Evolutionary conservation across 306 rosid species (phyloP), one percentile per base, ranked within the genome.

Genomic region (Herpetospermum pedunculosum): DNA sequence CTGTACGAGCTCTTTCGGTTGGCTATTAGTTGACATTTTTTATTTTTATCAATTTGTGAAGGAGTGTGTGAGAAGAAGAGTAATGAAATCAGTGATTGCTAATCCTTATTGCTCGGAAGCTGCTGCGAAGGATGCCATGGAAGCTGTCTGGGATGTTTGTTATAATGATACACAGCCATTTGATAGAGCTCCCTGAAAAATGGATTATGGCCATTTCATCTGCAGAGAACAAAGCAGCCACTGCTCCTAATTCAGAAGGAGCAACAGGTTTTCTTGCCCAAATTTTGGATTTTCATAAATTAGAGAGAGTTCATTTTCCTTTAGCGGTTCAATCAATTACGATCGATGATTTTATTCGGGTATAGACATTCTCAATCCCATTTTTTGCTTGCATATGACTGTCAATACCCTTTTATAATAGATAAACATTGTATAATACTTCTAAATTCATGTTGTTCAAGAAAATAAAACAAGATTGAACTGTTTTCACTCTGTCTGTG

Each of bases 61-160:
- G 98, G 97, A 89, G 15, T 91, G 96, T 41, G 80, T 94, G 77
- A 87, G 84, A 83, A 87, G 96, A 80, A 91, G 99, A 85, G 92
- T 88, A 55, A 69, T 91, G 95, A 63, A 65, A 80, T 91, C 96
- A 14, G 72, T 94, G 77, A 46, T 78, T 23, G 55, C 76, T 19
- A 89, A 84, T 76, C 97, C 98, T 2, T 75, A 32, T 78, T 89
- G 96, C 84, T 76, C 87, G 32, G 87, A 83, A 54, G 76, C 81
- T 32, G 83, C 85, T 43, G 88, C 92, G 41, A 94, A 86, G 82
- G 91, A 92, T 73, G 89, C 91, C 76, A 83, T 91, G 97, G 98
- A 93, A 76, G 89, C 92, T 48, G 92, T 89, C 29, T 93, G 98
- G 98, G 96, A 94, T 79, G 76, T 78, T 75, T 91, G 98, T 80